Base-by-base conservation (phyloP, 1,139 yeast genomes). In the Dujonia santamariae region DNA sequence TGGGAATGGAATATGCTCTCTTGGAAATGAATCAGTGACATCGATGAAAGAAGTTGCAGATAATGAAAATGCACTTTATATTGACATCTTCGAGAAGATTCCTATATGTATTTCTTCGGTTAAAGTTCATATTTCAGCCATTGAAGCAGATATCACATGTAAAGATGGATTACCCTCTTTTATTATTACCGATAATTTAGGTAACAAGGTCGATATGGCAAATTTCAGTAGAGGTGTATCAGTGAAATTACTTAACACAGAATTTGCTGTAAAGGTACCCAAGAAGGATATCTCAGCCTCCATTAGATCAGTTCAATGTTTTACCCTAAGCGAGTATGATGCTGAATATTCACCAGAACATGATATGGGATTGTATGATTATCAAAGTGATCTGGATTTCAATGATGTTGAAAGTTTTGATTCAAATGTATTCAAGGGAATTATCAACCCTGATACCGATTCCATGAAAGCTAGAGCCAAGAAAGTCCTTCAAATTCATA, bases 81-180 rank as follows among this genome's bases (percentile, higher is more conserved):
- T 54, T 7, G 55, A 59, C 15, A 34, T 68, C 3, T 67, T 67
- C 35, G 50, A 56, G 19, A 7, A 61, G 0, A 36, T 68, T 2
- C 75, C 75, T 0, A 30, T 46, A 1, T 43, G 53, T 26, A 33
- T 69, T 4, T 45, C 55, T 2, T 47, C 58, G 2, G 42, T 65
- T 7, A 59, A 54, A 39, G 36, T 61, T 17, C 51, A 50, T 16
- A 41, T 65, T 9, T 39, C 56, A 3, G 46, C 53, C 15, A 33
- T 67, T 14, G 63, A 61, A 36, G 53, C 62, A 1, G 69, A 65
- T 37, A 51, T 69, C 11, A 54, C 65, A 13, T 67, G 74, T 40
- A 67, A 67, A 37, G 75, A 69, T 39, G 63, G 64, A 4, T 49
- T 70, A 14, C 75, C 75, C 0, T 52, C 56, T 33, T 63, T 61